These are phyloP conservation scores for Juglanconis sp. DNA, from an alignment of 2,329 filamentous ascomycete genomes.

Conservation along the genomic window DNA sequence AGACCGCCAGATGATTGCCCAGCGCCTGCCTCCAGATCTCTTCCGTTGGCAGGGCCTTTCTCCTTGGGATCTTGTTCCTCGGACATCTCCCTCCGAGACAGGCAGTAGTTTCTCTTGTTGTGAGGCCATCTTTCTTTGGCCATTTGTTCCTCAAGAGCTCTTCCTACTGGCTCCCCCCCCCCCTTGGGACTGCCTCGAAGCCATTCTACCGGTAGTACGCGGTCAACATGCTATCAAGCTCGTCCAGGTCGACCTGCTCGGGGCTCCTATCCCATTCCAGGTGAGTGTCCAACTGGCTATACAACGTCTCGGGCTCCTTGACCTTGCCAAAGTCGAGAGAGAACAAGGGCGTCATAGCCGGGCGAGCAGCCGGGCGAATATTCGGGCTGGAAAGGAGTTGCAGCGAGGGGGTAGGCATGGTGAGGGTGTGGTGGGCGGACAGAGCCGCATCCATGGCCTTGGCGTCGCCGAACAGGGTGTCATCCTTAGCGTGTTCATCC, in stretches of 20 bases:
- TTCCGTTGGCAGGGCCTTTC: too few species aligned
- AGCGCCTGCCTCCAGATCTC: too few species aligned
- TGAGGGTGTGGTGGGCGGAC: slow-evolving; percentile 3
- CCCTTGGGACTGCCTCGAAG: too few species aligned
- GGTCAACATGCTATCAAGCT: slow-evolving; percentile 84
- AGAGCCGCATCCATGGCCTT: slow-evolving; percentile 7
- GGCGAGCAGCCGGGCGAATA: slow-evolving; percentile 41
- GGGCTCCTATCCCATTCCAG: slow-evolving; percentile 68
- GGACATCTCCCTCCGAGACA: too few species aligned
- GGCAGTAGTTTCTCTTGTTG: too few species aligned
- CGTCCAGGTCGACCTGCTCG: slow-evolving; percentile 87
- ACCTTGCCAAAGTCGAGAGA: slow-evolving; percentile 42
- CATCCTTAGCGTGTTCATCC: slow-evolving; percentile 46
- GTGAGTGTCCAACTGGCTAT: slow-evolving; percentile 37
- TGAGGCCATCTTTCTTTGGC: too few species aligned
- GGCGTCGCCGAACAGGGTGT: slow-evolving; percentile 51
- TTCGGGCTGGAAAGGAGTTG: slow-evolving; percentile 53
- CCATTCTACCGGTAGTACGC: slow-evolving; percentile 52
- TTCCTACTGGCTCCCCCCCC: too few species aligned
- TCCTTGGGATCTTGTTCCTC: too few species aligned
- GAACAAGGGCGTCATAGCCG: slow-evolving; percentile 17
- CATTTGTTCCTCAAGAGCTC: too few species aligned
- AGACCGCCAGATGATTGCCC: too few species aligned
- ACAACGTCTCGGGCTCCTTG: slow-evolving; percentile 39
- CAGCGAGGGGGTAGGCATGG: slow-evolving; percentile 30